phyloP scores from a whole-genome alignment of 352 stramenopile genomes.

The Halophytophthora batemanensis region DNA sequence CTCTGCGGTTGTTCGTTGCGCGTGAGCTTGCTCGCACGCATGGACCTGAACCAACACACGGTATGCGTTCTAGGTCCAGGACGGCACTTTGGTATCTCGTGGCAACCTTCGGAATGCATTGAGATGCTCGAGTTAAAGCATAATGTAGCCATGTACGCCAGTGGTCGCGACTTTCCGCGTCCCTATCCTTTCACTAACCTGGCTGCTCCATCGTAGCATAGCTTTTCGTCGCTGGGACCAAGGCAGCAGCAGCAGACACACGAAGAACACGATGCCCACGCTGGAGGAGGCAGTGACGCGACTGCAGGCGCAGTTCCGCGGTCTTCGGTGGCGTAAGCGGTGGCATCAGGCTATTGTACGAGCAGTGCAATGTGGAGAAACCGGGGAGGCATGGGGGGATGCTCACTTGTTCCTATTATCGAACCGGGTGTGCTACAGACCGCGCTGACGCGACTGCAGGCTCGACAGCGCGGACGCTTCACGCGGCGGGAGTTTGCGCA shows the following conservation, averaged over 20 bases:
- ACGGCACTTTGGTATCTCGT: conserved; percentile 23
- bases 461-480: conserved; percentile 53
- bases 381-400: too few relatives aligned
- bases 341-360: conserved; percentile 32
- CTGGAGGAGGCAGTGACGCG: conserved; percentile 40
- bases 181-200: conserved; percentile 1
- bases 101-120: conserved; percentile 10
- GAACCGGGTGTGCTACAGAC: conserved; percentile 27
- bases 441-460: conserved; percentile 53
- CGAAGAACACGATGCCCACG: conserved; percentile 2
- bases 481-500: conserved; percentile 47
- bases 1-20: too few relatives aligned
- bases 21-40: too few relatives aligned
- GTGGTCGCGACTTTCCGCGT: conserved; percentile 19
- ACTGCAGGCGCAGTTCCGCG: conserved; percentile 57
- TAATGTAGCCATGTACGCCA: conserved; percentile 6
- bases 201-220: too few relatives aligned
- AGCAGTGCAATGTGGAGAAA: too few relatives aligned
- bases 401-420: too few relatives aligned
- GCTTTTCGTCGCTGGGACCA: too few relatives aligned
- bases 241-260: too few relatives aligned
- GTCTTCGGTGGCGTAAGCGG: conserved; percentile 25
- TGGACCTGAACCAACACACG: too few relatives aligned
- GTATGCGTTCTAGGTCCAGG: too few relatives aligned
- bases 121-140: background rate